phyloP scores from a whole-genome alignment of 495 filamentous ascomycete species.

The Xanthoparmelia taractica region DNA sequence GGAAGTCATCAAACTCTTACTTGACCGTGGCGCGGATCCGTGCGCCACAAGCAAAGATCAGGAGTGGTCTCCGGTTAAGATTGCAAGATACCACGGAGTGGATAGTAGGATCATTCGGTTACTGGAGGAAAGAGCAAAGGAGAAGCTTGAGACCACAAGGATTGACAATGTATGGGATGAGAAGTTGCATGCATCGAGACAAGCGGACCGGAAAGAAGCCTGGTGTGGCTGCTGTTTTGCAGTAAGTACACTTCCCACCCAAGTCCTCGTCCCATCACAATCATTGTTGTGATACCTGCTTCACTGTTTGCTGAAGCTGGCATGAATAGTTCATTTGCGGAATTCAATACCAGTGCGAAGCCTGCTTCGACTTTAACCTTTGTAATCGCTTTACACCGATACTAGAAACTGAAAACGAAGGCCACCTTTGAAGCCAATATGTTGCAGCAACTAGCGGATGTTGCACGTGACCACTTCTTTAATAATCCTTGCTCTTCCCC shows the following conservation, averaged over 20 bases:
- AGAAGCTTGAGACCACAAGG: neutral
- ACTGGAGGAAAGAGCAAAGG: neutral
- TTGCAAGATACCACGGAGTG: neutral
- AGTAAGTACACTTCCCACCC: neutral
- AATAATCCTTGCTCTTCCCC: neutral
- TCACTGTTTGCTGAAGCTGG: neutral
- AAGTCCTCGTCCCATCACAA: neutral
- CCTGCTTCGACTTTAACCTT: neutral
- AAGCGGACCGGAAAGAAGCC: neutral
- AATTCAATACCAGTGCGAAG: neutral
- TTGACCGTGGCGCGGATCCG: neutral
- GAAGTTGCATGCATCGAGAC: neutral
- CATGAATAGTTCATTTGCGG: neutral
- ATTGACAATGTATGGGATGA: constrained; percentile 12
- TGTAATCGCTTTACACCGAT: too few species aligned
- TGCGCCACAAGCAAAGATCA: neutral
- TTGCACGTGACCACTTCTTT: too few species aligned
- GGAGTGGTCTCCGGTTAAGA: neutral
- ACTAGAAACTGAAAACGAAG: too few species aligned
- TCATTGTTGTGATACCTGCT: neutral
- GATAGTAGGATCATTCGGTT: neutral
- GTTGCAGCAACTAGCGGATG: too few species aligned
- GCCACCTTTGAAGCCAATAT: too few species aligned
- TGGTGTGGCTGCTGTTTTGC: neutral
- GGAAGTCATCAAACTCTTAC: neutral